These are phyloP conservation scores for Pogostemon cablin DNA, from an alignment of 257 asterid species.

Conservation along the genomic window DNA sequence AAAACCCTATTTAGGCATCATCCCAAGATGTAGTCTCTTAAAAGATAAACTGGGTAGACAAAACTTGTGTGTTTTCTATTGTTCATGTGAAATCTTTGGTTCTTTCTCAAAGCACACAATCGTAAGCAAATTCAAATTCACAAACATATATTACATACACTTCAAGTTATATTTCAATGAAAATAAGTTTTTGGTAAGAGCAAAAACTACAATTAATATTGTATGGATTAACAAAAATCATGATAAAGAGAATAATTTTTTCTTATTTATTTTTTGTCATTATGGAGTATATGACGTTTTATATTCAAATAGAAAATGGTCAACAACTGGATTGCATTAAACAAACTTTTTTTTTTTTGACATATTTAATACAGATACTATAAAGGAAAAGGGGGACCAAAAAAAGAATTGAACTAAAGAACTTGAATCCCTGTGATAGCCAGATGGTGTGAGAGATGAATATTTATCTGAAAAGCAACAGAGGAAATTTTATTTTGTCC, in stretches of 20 bases:
- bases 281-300: not conserved
- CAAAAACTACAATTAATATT: not conserved
- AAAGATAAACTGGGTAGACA: too few species aligned
- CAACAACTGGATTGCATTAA: constrained; percentile 24
- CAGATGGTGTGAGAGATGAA: constrained; percentile 7
- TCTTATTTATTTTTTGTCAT: constrained; percentile 1
- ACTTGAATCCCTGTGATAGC: constrained; percentile 11
- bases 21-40: too few species aligned
- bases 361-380: constrained; percentile 8
- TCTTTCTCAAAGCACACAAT: not conserved
- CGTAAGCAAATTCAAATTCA: not conserved
- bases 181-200: not conserved
- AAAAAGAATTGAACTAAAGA: not conserved
- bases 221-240: not conserved
- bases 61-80: too few species aligned
- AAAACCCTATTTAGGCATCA: too few species aligned
- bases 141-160: constrained; percentile 9
- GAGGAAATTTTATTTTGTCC: not conserved
- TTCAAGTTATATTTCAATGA: constrained; percentile 5
- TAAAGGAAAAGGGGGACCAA: not conserved
- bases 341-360: not conserved
- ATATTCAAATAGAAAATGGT: constrained; percentile 17
- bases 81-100: too few species aligned
- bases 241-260: not conserved
- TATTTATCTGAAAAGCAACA: constrained; percentile 12